Base-by-base conservation (phyloP, 495 filamentous ascomycete species). In the Aspergillus panamensis region DNA sequence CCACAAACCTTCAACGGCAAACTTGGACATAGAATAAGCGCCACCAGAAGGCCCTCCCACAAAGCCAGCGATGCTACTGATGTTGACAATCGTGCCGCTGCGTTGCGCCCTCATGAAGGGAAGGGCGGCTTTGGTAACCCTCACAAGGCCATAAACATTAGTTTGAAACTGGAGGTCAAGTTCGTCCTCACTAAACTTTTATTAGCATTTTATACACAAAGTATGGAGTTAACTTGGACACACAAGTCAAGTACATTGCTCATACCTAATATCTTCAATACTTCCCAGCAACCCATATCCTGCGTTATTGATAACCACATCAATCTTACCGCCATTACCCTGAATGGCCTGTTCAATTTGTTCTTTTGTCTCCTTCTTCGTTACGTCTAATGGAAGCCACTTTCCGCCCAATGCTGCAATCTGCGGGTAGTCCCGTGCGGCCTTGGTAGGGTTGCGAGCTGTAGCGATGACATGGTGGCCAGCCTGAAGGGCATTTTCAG, bases 381-480 rank as follows among this genome's bases (percentile, higher is more conserved):
- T 78, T 8, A 79, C 72, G 55, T 81, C 74, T 3, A 82, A 59
- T 29, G 75, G 64, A 2, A 73, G 29, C 51, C 53, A 53, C 16
- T 54, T 62, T 6, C 69, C 72, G 12, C 69, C 69, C 3, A 60
- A 21, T 30, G 47, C 25, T 31, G 62, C 62, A 35, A 78, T 64
- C 13, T 66, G 53, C 1, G 42, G 50, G 31, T 62, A 59, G n/a
- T 54, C 54, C 12, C 56, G 49, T 5, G 74, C 63, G 17, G 74
- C 73, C 48, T 67, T 70, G 2, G 69, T 66, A 1, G 69, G 64
- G 58, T 72, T 75, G 55, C 82, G 82, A 1, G 76, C 77, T n/a
- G 81, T 77, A 4, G 75, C 82, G 37, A 85, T 74, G 14, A 86
- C 82, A 16, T 72, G 69, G 65, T 84, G 72, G 20, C 80, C 79